phyloP scores from a whole-genome alignment of 2,329 filamentous ascomycete genomes.

The Apiospora marii region DNA sequence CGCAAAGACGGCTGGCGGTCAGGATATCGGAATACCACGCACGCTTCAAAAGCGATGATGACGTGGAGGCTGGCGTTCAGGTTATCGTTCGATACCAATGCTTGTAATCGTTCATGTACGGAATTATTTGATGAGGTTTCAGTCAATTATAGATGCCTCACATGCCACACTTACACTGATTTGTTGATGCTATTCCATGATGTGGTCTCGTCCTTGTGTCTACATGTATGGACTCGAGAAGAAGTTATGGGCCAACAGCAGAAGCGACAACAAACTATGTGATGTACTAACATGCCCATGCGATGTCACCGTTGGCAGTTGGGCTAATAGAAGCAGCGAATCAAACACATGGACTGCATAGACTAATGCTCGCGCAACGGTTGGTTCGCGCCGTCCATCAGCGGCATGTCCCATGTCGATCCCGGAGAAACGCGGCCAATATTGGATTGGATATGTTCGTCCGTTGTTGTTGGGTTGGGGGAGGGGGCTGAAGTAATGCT shows the following conservation, averaged over 20 bases:
- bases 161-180: background rate
- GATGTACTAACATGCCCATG: background rate
- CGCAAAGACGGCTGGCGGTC: constrained; percentile 6
- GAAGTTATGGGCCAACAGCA: background rate
- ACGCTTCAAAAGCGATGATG: constrained; percentile 2
- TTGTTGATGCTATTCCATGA: background rate
- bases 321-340: background rate
- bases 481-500: background rate
- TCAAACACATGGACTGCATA: background rate
- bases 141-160: constrained; percentile 9
- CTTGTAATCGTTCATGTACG: constrained; percentile 13
- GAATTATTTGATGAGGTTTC: background rate
- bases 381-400: background rate
- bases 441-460: background rate
- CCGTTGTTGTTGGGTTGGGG: background rate
- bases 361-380: background rate
- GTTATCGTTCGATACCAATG: constrained; percentile 15
- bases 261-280: background rate
- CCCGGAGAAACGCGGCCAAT: background rate
- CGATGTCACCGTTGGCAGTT: background rate
- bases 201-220: background rate
- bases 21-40: constrained; percentile 11
- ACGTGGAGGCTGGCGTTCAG: constrained; percentile 16
- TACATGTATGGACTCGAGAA: background rate
- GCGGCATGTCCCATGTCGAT: background rate